Evolutionary conservation across 2,329 filamentous ascomycete genomes (phyloP).

Genomic region (Fusarium sp.): DNA sequence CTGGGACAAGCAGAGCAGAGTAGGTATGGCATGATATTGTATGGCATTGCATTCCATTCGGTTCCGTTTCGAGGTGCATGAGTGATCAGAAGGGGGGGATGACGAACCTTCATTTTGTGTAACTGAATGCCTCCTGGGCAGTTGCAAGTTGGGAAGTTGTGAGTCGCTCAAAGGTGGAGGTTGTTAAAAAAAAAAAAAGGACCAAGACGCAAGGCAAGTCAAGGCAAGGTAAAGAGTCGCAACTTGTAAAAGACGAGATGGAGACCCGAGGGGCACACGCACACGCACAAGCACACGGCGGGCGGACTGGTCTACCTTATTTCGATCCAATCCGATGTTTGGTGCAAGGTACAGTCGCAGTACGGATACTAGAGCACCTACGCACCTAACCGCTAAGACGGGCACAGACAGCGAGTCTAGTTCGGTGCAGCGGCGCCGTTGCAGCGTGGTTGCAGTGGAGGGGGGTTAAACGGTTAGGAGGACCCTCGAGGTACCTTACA

Average conservation of each 20-base stretch:
- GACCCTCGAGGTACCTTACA: slow-evolving; percentile 40
- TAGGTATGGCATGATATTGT: slow-evolving; percentile 4
- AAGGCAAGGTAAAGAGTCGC: not conserved
- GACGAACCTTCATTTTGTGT: slow-evolving; percentile 56
- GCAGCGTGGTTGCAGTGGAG: slow-evolving; percentile 34
- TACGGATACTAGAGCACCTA: no score
- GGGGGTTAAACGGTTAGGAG: not conserved
- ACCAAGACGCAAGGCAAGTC: slow-evolving; percentile 40
- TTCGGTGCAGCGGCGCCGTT: slow-evolving; percentile 23
- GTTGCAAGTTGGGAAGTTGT: slow-evolving; percentile 45
- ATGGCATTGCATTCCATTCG: slow-evolving; percentile 2
- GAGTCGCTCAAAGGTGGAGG: slow-evolving; percentile 41
- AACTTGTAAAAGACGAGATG: not conserved
- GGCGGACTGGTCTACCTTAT: slow-evolving; percentile 38
- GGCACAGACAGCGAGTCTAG: slow-evolving; percentile 25
- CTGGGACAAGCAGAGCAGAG: not conserved
- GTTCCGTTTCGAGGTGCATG: slow-evolving; percentile 19
- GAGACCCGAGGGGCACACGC: slow-evolving; percentile 8
- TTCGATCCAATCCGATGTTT: slow-evolving; percentile 41
- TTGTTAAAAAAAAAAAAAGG: slow-evolving; percentile 45
- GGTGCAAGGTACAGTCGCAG: slow-evolving; percentile 21
- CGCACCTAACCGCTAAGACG: slow-evolving; percentile 30
- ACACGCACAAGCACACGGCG: slow-evolving; percentile 3
- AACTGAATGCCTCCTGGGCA: slow-evolving; percentile 49
- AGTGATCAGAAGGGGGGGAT: slow-evolving; percentile 39